phyloP scores from a whole-genome alignment of 1,139 yeast species.

The Taphrina wiesneri region DNA sequence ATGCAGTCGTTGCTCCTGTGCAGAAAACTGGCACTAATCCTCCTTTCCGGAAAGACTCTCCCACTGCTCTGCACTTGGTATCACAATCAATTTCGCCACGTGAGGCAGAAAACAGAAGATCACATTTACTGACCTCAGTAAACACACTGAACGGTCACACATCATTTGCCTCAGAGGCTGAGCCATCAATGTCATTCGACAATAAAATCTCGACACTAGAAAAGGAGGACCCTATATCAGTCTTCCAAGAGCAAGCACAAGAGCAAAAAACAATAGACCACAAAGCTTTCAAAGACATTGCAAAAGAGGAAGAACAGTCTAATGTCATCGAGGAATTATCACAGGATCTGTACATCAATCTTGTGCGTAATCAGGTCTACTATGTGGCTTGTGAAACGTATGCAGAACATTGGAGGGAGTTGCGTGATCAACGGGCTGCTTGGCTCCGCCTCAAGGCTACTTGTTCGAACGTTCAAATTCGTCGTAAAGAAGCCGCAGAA shows the following conservation, averaged over 20 bases:
- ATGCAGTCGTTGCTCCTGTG: background rate
- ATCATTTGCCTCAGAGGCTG: no score
- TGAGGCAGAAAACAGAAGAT: no score
- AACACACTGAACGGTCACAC: no score
- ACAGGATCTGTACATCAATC: constrained; percentile 4
- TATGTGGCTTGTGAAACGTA: background rate
- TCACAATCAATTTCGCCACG: no score
- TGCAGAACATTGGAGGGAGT: background rate
- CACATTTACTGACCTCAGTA: no score
- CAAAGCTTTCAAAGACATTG: background rate
- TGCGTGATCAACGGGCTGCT: background rate
- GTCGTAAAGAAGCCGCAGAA: background rate
- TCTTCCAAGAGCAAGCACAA: background rate
- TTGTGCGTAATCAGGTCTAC: constrained; percentile 7
- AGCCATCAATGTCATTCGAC: no score
- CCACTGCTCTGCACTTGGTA: no score
- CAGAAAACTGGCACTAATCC: no score
- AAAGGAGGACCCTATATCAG: no score
- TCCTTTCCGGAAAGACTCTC: no score
- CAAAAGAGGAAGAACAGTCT: background rate
- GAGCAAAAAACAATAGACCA: background rate
- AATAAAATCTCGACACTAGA: no score
- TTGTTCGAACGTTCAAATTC: background rate
- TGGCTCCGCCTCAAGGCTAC: background rate
- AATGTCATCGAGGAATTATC: background rate